Base-by-base conservation (phyloP, 495 filamentous ascomycete species). In the Aspergillus heteromorphus region DNA sequence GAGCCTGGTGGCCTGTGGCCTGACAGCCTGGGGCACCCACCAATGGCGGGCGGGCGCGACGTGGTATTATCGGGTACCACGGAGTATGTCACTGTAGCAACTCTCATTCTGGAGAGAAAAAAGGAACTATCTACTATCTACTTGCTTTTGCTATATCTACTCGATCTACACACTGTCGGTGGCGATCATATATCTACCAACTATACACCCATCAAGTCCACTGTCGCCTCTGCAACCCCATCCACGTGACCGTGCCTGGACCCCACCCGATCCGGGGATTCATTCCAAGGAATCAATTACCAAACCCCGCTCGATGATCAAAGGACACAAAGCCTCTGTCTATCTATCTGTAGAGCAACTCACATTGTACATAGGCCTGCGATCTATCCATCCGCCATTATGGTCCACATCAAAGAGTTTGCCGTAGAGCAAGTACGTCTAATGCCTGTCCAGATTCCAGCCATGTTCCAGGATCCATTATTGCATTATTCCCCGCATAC, bases 331-430 rank as follows among this genome's bases (percentile, higher is more conserved):
- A 13, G n/a, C 34, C 4, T n/a, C n/a, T n/a, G n/a, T n/a, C n/a
- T n/a, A n/a, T n/a, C 4, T 38, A n/a, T 38, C n/a, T n/a, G 4
- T 38, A 38, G 10, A 38, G 13, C 0, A 5, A 1, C 5, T n/a
- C 34, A 1, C 11, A 38, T 38, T n/a, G n/a, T n/a, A n/a, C 34
- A 4, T 38, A n/a, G n/a, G 4, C 34, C 11, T n/a, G 13, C 34
- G n/a, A 38, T 4, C 34, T 1, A 38, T n/a, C 34, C 6, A 38
- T n/a, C n/a, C 6, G 20, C 18, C 53, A 64, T 40, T 18, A 89
- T 90, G 85, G 86, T 90, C 25, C 79, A 83, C 58, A 79, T 91
- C 57, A 70, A 80, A 45, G 71, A 79, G 16, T 95, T 95, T 65
- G 82, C 83, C 19, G 87, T 95, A 11, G 89, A 95, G 72, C 83